Conservation (phyloP, 2,329 filamentous ascomycete genomes). For the Colletotrichum sp. region DNA sequence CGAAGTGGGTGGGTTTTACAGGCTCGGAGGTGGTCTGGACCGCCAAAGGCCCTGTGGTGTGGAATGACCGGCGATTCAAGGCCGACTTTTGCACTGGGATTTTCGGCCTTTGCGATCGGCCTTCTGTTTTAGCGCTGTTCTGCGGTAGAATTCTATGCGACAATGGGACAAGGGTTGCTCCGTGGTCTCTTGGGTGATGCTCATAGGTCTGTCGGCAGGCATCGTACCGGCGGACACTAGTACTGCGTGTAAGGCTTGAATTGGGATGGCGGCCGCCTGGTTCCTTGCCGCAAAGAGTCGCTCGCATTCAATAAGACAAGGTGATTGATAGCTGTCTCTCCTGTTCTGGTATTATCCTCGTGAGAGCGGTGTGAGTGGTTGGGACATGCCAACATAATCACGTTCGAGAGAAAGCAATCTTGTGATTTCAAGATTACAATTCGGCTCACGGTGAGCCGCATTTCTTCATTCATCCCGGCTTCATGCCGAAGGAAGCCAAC, state of each 20-base stretch:
- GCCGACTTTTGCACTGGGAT: neutral
- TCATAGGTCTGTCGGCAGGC: neutral
- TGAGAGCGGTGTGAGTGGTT: neutral
- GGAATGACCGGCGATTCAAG: neutral
- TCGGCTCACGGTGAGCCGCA: too few species aligned
- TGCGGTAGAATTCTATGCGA: neutral
- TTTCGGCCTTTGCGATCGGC: neutral
- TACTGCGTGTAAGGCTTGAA: neutral
- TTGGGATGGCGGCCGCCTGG: neutral
- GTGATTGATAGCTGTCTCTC: neutral
- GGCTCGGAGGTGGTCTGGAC: neutral
- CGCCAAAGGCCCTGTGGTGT: neutral
- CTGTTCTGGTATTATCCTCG: neutral
- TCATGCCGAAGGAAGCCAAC: too few species aligned
- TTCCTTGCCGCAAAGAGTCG: neutral
- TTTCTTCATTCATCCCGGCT: too few species aligned
- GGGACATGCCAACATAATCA: rapidly evolving
- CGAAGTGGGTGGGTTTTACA: neutral
- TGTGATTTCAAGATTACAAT: too few species aligned
- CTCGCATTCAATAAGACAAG: neutral
- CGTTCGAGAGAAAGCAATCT: neutral
- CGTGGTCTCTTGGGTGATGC: neutral
- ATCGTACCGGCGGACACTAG: neutral
- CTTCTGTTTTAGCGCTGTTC: neutral
- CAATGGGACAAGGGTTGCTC: neutral